Conservation (phyloP, 805 yeast genomes). For the Brettanomyces bruxellensis region DNA sequence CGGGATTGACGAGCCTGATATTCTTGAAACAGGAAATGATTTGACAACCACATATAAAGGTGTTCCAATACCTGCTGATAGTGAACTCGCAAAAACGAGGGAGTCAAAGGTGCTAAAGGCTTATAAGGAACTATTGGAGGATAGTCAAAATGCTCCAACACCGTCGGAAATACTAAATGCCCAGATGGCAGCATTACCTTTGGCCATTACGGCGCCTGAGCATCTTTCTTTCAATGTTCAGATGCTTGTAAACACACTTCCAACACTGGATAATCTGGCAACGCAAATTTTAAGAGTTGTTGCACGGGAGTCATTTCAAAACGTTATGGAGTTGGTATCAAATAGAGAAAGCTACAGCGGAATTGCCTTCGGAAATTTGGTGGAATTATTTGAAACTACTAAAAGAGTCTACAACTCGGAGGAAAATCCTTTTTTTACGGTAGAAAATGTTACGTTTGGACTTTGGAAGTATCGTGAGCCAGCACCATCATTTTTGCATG, state of each 20-base stretch:
- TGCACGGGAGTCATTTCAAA: constrained; percentile 68
- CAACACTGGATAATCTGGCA: constrained; percentile 73
- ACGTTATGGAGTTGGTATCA: constrained; percentile 61
- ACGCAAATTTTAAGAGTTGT: constrained; percentile 70
- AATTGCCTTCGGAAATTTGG: constrained; percentile 53
- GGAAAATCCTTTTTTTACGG: constrained; percentile 63
- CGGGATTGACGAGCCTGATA: not conserved
- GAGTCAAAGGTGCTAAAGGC: constrained; percentile 18
- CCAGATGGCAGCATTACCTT: constrained; percentile 53
- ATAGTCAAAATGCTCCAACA: constrained; percentile 9
- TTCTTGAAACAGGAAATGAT: not conserved
- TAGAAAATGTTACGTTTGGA: constrained; percentile 63
- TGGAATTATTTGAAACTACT: constrained; percentile 72
- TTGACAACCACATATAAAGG: constrained; percentile 21
- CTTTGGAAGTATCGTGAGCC: constrained; percentile 56
- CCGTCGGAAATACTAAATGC: constrained; percentile 27
- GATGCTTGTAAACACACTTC: constrained; percentile 56
- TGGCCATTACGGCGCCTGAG: constrained; percentile 48
- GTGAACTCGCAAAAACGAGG: constrained; percentile 22
- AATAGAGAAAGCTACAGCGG: constrained; percentile 58
- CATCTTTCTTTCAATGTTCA: constrained; percentile 54
- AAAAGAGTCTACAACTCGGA: constrained; percentile 58
- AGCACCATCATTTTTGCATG: constrained; percentile 48
- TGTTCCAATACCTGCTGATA: constrained; percentile 25
- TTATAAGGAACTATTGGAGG: constrained; percentile 17